Percentiles rank a stretch among this genome's conserved stretches.
Conservation (phyloP, 345 rosid genomes). For the Lumnitzera littorea region DNA sequence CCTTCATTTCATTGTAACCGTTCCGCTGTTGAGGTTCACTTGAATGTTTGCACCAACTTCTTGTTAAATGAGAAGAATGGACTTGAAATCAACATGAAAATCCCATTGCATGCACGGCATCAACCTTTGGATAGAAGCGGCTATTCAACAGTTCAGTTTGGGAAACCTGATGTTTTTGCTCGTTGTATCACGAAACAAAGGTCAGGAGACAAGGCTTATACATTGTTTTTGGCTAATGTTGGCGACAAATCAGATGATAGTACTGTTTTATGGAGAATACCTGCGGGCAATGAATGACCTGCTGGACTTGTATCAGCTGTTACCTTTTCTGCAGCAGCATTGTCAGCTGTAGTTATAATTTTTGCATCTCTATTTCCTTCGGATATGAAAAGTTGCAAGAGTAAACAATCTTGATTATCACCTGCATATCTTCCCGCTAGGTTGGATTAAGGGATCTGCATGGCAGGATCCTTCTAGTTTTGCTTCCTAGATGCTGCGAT, state of each 20-base stretch:
- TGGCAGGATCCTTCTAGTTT: too few relatives aligned
- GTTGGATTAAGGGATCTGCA: too few relatives aligned
- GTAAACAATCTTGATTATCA: neutral
- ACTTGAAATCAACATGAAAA: slow-evolving; percentile 37
- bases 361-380: slow-evolving; percentile 31
- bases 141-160: slow-evolving; percentile 49
- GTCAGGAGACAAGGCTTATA: slow-evolving; percentile 24
- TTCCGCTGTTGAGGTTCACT: slow-evolving; percentile 72
- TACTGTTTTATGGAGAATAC: slow-evolving; percentile 51
- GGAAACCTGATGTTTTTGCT: slow-evolving; percentile 52
- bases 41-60: slow-evolving; percentile 22
- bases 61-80: slow-evolving; percentile 19
- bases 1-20: slow-evolving; percentile 68
- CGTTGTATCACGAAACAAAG: slow-evolving; percentile 24
- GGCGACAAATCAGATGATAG: slow-evolving; percentile 9
- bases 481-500: too few relatives aligned
- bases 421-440: too few relatives aligned
- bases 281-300: slow-evolving; percentile 47
- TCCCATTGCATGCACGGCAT: slow-evolving; percentile 85
- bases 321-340: slow-evolving; percentile 41
- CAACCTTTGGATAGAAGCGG: slow-evolving; percentile 66
- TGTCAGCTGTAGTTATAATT: slow-evolving; percentile 38
- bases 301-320: slow-evolving; percentile 38
- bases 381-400: slow-evolving; percentile 8
- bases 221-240: slow-evolving; percentile 22